Percentiles rank a stretch among this genome's conserved stretches.
These are phyloP conservation scores for Chalciporus piperatoides DNA, from an alignment of 1,284 basidiomycete genomes.

Conservation along the genomic window DNA sequence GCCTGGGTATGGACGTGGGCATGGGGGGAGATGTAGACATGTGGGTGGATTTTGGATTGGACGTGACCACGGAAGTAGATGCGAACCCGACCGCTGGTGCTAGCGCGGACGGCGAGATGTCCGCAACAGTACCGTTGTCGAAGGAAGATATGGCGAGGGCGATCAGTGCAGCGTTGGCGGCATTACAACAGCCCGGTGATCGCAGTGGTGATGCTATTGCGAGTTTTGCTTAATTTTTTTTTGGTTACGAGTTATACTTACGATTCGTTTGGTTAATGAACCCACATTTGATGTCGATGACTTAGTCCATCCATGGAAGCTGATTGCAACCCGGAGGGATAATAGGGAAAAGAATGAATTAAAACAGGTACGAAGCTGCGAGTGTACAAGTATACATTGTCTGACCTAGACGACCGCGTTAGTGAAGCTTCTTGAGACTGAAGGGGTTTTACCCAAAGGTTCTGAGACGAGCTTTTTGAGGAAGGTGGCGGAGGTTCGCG, in stretches of 20 bases:
- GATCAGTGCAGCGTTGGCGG: constrained; percentile 23
- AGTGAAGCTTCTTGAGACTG: too few species aligned
- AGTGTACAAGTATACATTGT: not conserved
- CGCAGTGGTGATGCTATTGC: not conserved
- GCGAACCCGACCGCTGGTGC: too few species aligned
- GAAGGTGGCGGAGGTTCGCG: too few species aligned
- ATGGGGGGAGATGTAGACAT: not conserved
- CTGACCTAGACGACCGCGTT: too few species aligned
- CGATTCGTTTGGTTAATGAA: not conserved
- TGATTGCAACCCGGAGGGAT: not conserved
- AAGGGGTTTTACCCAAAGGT: too few species aligned
- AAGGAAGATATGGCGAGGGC: constrained; percentile 21
- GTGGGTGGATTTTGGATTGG: not conserved
- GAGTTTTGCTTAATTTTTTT: not conserved
- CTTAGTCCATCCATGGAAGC: not conserved
- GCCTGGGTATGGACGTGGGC: not conserved
- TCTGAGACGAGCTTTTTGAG: too few species aligned
- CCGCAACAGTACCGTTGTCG: constrained; percentile 13
- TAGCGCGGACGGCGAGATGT: not conserved
- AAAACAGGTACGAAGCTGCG: too few species aligned
- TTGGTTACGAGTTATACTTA: not conserved
- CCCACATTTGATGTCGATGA: not conserved
- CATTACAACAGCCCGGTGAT: constrained; percentile 12
- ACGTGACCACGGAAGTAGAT: not conserved
- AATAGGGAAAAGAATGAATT: too few species aligned